Evolutionary conservation across 257 asterid genomes (phyloP).

Genomic region (Solanum stenotomum): DNA sequence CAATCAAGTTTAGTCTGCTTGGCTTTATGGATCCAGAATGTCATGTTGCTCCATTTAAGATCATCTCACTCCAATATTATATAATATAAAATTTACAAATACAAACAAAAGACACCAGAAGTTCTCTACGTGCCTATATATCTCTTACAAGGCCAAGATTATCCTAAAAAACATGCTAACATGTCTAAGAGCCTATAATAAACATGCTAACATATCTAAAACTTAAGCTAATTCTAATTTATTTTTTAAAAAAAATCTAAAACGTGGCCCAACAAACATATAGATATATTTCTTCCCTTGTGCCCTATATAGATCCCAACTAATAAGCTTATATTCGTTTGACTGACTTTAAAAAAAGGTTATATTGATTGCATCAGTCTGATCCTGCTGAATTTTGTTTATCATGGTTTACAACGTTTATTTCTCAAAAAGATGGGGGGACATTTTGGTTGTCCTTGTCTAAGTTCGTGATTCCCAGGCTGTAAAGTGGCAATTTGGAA

Average conservation of each 20-base stretch:
- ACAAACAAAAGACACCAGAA: background rate
- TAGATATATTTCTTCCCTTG: background rate
- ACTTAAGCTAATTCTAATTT: background rate
- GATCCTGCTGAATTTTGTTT: background rate
- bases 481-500: constrained; percentile 20
- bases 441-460: background rate
- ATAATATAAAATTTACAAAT: too few species aligned
- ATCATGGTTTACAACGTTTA: background rate
- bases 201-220: background rate
- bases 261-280: background rate
- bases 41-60: background rate
- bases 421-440: background rate
- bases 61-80: background rate
- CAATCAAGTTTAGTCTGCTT: background rate
- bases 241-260: background rate
- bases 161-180: background rate
- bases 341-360: background rate
- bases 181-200: background rate
- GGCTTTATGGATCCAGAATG: background rate
- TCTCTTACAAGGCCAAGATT: background rate
- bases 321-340: background rate
- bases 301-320: background rate
- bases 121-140: background rate
- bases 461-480: constrained; percentile 5
- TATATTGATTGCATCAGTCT: background rate